phyloP scores from a whole-genome alignment of 2,329 filamentous ascomycete genomes.

The Tympanopsis confertula region DNA sequence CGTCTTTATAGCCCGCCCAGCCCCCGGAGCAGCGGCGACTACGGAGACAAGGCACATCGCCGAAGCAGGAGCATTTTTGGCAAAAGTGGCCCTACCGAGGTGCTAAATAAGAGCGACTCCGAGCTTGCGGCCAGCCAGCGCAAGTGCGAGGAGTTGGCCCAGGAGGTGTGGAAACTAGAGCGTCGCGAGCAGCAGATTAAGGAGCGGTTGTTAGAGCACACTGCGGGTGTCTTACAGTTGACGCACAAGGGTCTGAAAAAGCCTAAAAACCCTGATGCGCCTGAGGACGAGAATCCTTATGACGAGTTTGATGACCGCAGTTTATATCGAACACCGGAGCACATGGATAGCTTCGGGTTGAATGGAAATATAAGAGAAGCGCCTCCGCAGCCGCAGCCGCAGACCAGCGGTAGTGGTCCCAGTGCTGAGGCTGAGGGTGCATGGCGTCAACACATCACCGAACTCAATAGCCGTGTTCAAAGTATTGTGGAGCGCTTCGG shows the following conservation, averaged over 20 bases:
- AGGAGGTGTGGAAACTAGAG: slow-evolving; percentile 70
- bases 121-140: slow-evolving; percentile 65
- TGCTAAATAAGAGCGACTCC: slow-evolving; percentile 47
- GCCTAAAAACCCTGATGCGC: slow-evolving; percentile 32
- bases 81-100: slow-evolving; percentile 22
- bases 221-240: slow-evolving; percentile 80
- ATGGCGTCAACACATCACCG: not conserved
- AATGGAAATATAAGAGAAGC: slow-evolving; percentile 22
- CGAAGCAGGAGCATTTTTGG: slow-evolving; percentile 35
- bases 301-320: slow-evolving; percentile 68
- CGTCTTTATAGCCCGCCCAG: slow-evolving; percentile 60
- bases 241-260: slow-evolving; percentile 69
- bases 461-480: not conserved
- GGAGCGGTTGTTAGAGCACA: slow-evolving; percentile 72
- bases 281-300: slow-evolving; percentile 28
- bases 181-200: slow-evolving; percentile 66
- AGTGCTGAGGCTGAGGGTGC: not conserved
- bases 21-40: slow-evolving; percentile 28
- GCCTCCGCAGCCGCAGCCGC: slow-evolving; percentile 22
- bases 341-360: slow-evolving; percentile 35
- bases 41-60: slow-evolving; percentile 37
- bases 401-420: slow-evolving; percentile 20
- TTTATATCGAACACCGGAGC: slow-evolving; percentile 59
- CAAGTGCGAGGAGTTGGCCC: slow-evolving; percentile 75
- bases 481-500: not conserved